Evolutionary conservation across 495 filamentous ascomycete species (phyloP).

Genomic region (Penicillium macrosclerotiorum): DNA sequence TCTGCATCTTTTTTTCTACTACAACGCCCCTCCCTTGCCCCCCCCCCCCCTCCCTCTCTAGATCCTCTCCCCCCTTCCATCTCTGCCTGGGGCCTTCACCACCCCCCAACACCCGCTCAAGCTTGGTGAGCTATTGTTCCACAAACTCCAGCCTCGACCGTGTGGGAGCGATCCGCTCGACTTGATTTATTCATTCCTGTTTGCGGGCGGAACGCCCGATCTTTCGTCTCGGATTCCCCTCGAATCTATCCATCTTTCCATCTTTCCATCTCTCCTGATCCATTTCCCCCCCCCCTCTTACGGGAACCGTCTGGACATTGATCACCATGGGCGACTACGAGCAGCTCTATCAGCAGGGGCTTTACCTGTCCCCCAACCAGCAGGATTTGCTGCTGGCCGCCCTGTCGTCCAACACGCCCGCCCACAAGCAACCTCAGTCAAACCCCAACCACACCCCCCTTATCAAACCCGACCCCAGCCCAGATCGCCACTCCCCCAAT

Average conservation of each 20-base stretch:
- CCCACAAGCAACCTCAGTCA: conserved; percentile 24
- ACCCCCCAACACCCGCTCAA: no score
- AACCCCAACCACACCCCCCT: conserved; percentile 21
- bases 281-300: neutral
- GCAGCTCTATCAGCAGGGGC: conserved; percentile 40
- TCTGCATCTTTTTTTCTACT: conserved; percentile 7
- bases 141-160: neutral
- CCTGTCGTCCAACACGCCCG: conserved; percentile 71
- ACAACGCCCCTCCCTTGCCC: neutral
- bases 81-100: neutral
- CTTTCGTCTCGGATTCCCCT: conserved; percentile 5
- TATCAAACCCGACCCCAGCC: conserved; percentile 32
- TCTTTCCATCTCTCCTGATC: neutral
- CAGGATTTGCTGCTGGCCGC: conserved; percentile 86
- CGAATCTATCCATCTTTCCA: neutral
- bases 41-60: conserved; percentile 3
- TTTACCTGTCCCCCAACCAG: conserved; percentile 79
- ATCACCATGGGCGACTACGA: conserved; percentile 38
- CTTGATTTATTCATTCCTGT: neutral
- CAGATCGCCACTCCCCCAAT: conserved; percentile 31
- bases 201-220: conserved; percentile 20
- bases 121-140: neutral
- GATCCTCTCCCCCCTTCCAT: neutral
- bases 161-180: conserved; percentile 1
- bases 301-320: neutral